Evolutionary conservation across 169 alveolate genomes (phyloP).

Genomic region (Plasmodium gallinaceum): DNA sequence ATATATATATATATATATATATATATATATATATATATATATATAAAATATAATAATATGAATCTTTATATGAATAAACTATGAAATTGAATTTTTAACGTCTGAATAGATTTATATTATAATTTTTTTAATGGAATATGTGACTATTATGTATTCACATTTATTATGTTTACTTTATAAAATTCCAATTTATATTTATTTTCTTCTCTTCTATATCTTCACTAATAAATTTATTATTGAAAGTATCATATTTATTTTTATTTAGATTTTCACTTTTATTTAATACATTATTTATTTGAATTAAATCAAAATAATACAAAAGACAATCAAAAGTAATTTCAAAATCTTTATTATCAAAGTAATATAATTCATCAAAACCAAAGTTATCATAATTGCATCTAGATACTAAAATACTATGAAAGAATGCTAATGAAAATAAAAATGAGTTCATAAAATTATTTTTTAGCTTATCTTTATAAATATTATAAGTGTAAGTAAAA

Average conservation of each 20-base stretch:
- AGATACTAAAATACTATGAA: constrained; percentile 37
- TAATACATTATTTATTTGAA: constrained; percentile 20
- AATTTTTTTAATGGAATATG: background rate
- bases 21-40: too few relatives aligned
- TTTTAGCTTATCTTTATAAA: constrained; percentile 42
- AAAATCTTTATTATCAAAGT: constrained; percentile 53
- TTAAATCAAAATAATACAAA: constrained; percentile 25
- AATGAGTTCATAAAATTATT: constrained; percentile 64
- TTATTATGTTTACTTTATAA: constrained; percentile 30
- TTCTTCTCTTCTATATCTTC: background rate
- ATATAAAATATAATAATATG: too few relatives aligned
- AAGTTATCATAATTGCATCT: constrained; percentile 56
- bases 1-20: background rate
- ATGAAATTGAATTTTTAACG: too few relatives aligned
- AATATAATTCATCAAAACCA: constrained; percentile 56
- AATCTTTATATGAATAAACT: too few relatives aligned
- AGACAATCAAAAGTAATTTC: constrained; percentile 61
- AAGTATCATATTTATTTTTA: background rate
- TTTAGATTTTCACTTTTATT: background rate
- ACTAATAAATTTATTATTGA: background rate
- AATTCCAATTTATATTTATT: constrained; percentile 56
- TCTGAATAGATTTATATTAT: too few relatives aligned
- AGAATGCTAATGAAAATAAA: constrained; percentile 50
- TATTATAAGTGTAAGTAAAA: constrained; percentile 31
- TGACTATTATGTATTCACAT: too few relatives aligned